These are phyloP conservation scores for Botrytis galanthina DNA, from an alignment of 2,329 filamentous ascomycete genomes.

Conservation along the genomic window DNA sequence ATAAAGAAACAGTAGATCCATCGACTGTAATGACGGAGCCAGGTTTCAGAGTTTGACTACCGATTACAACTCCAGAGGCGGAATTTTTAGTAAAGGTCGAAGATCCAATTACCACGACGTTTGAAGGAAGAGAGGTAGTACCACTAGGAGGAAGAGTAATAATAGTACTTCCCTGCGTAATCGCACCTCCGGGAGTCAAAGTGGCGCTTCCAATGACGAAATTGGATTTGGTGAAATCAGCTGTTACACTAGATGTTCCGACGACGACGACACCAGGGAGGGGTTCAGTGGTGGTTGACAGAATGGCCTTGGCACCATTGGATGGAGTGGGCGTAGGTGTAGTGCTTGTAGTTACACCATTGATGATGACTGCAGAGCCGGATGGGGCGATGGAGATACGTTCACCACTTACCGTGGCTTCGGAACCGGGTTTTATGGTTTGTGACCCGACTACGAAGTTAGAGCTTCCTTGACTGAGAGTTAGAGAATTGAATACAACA, in stretches of 20 bases:
- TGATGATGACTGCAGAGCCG: constrained; percentile 29
- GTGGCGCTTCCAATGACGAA: constrained; percentile 24
- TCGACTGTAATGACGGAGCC: constrained; percentile 20
- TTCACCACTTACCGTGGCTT: constrained; percentile 30
- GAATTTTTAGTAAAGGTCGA: constrained; percentile 23
- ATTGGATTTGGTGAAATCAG: constrained; percentile 22
- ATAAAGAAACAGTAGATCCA: constrained; percentile 22
- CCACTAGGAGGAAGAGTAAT: constrained; percentile 4
- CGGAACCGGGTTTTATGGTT: constrained; percentile 31
- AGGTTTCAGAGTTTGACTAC: constrained; percentile 21
- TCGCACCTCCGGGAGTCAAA: constrained; percentile 23
- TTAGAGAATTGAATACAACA: constrained; percentile 29
- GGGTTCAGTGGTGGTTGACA: constrained; percentile 15
- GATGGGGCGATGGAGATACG: constrained; percentile 28
- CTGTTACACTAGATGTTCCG: constrained; percentile 28
- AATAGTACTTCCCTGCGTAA: constrained; percentile 18
- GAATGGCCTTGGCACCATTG: neutral
- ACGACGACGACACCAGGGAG: constrained; percentile 26
- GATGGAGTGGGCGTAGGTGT: neutral
- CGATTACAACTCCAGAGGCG: constrained; percentile 19
- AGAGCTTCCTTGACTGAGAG: constrained; percentile 27
- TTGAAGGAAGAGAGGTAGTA: neutral
- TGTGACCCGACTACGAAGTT: constrained; percentile 30
- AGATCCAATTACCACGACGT: constrained; percentile 14
- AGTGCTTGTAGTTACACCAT: constrained; percentile 23